Evolutionary conservation across 495 filamentous ascomycete species (phyloP), one percentile per base, ranked within the genome.

Genomic region (Podospora comata): DNA sequence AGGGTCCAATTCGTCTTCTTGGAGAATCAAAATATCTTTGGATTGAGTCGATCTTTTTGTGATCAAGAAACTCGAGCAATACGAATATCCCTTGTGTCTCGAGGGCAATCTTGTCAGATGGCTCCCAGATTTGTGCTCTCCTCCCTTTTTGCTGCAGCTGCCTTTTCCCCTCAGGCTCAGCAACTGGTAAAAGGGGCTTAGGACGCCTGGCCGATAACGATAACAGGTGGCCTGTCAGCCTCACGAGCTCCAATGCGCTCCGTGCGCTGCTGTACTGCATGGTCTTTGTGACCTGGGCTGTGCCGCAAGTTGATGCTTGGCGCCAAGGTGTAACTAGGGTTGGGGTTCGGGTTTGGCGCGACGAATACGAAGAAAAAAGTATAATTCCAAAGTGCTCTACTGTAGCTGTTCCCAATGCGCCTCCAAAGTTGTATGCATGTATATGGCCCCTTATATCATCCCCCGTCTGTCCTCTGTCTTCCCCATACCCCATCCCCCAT

Each of bases 401-500:
- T 48, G 11, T 63, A 48, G 19, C 7, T 63, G n/a, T 44, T 63
- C n/a, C 32, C 61, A 4, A 23, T 61, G 34, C 61, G 27, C 32
- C 30, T 32, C n/a, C 28, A 32, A 62, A 27, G 27, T 48, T 63
- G 30, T 26, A 63, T 44, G 61, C 61, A 32, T 63, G 61, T 63
- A 63, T 63, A 63, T 63, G 20, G 61, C 61, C 61, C 28, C 61
- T 18, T 28, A 63, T 63, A 61, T 61, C 55, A 26, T 23, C 55
- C 55, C 55, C 55, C 18, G 2, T 58, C n/a, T 19, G 55, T 58
- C n/a, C 13, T 58, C n/a, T 19, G 55, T 58, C n/a, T 26, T 26
- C 19, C 5, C 23, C 11, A 13, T 56, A 5, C 23, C 23, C 23
- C 23, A 23, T 20, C 4, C 54, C 15, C 6, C 55, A 48, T 19